Evolutionary conservation across 345 rosid genomes (phyloP).

Genomic region (Salix udensis): DNA sequence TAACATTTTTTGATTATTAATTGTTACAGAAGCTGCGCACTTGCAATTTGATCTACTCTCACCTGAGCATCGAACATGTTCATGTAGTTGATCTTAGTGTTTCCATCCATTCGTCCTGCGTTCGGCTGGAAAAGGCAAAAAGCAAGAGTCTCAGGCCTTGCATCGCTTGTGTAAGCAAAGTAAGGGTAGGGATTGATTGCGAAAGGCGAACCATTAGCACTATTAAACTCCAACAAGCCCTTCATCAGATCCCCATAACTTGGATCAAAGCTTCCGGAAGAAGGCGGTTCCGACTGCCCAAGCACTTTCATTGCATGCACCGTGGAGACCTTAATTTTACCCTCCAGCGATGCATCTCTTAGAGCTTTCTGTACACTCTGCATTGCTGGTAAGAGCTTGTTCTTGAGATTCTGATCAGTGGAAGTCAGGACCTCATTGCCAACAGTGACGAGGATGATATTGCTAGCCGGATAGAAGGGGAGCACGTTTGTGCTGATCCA

Average conservation of each 20-base stretch:
- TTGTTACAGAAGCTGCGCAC: neutral
- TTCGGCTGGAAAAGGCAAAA: conserved; percentile 82
- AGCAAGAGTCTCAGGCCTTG: conserved; percentile 70
- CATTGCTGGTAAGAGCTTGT: conserved; percentile 79
- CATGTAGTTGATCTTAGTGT: conserved; percentile 71
- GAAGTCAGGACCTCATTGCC: conserved; percentile 81
- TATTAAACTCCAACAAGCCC: conserved; percentile 58
- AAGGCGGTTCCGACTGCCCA: conserved; percentile 69
- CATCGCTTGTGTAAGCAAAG: conserved; percentile 70
- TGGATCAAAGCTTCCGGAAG: conserved; percentile 54
- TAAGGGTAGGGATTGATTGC: conserved; percentile 80
- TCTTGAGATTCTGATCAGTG: conserved; percentile 44
- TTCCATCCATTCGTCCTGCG: conserved; percentile 61
- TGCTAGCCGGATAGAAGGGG: conserved; percentile 78
- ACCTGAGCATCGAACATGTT: conserved; percentile 99
- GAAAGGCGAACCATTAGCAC: conserved; percentile 72
- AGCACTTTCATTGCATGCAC: conserved; percentile 77
- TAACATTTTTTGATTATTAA: neutral
- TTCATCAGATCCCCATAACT: conserved; percentile 48
- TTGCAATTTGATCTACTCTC: neutral
- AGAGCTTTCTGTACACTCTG: conserved; percentile 71
- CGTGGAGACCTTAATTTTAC: conserved; percentile 70
- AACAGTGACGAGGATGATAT: conserved; percentile 70
- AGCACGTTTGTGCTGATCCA: conserved; percentile 76
- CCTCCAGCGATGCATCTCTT: conserved; percentile 51